Evolutionary conservation across 768 basidiomycete species (phyloP), one percentile per base, ranked within the genome.

Genomic region (Mycena leptocephala): DNA sequence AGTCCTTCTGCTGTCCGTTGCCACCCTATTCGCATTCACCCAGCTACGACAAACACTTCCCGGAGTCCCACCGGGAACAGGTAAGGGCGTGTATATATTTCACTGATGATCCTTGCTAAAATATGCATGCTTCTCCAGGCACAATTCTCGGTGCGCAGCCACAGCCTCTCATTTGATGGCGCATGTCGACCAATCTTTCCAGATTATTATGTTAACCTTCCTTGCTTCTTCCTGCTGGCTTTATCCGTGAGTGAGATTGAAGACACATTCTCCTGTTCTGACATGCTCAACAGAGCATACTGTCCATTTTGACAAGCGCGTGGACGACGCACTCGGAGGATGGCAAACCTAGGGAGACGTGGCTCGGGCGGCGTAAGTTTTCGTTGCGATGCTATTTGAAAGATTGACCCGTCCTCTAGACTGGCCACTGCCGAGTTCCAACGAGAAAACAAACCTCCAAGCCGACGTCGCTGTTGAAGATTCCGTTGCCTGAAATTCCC

Each of bases 161-260:
- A n/a, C n/a, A n/a, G n/a, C n/a, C n/a, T n/a, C n/a, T n/a, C n/a
- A n/a, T n/a, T n/a, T 16, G 39, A 13, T 16, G 22, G 22, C 16
- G 35, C 8, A 37, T 26, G 28, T 28, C 10, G 22, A n/a, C 13
- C 7, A 6, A 22, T 39, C 35, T 14, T 11, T 61, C 5, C 35
- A 62, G 35, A 62, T 37, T 62, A 39, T 62, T 62, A 39, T 39
- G n/a, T 62, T 16, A 62, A 62, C 61, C 37, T 62, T 8, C 61
- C 61, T n/a, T 62, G 61, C 20, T 62, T 62, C 61, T 37, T 62
- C 24, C n/a, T 62, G 20, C n/a, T 62, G 22, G 61, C 61, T 11
- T 22, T 39, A 9, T 37, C 61, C 18, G 61, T 62, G 22, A 37
- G 61, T 58, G n/a, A n/a, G n/a, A n/a, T n/a, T n/a, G n/a, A n/a